Evolutionary conservation across 108 stramenopile genomes (phyloP).

Genomic region (Nannochloropsis salina): DNA sequence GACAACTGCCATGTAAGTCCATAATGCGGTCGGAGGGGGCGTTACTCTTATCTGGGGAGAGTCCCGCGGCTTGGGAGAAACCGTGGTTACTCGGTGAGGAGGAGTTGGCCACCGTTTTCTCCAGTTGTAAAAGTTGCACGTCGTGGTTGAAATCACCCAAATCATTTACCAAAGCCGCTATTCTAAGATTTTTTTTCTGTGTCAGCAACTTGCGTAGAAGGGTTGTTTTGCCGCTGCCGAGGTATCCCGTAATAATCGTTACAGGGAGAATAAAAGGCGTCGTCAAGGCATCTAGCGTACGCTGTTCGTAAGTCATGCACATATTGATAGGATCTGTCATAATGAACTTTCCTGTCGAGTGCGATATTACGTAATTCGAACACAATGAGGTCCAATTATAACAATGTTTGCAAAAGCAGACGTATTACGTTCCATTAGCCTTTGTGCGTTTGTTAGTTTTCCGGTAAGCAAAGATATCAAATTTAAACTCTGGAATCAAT

Average conservation of each 20-base stretch:
- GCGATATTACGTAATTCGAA: too few species aligned
- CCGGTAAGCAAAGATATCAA: too few species aligned
- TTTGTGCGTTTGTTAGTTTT: too few species aligned
- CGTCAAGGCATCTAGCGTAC: not conserved
- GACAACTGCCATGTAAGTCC: not conserved
- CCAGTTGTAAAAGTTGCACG: conserved; percentile 34
- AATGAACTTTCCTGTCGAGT: not conserved
- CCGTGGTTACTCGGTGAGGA: conserved; percentile 24
- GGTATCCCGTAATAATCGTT: conserved; percentile 55
- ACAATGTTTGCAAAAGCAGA: too few species aligned
- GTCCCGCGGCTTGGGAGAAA: not conserved
- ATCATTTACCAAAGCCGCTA: conserved; percentile 67
- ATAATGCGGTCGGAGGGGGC: not conserved
- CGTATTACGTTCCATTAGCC: too few species aligned
- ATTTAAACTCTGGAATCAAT: too few species aligned
- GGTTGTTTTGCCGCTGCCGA: conserved; percentile 57
- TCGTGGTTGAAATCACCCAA: conserved; percentile 64
- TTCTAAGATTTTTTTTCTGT: conserved; percentile 69
- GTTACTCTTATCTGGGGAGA: not conserved
- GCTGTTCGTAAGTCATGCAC: not conserved
- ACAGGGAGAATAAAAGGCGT: conserved; percentile 36
- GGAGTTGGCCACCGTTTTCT: conserved; percentile 27
- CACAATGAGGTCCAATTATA: too few species aligned
- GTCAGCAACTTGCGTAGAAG: conserved; percentile 34
- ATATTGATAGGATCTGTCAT: not conserved